Percentiles rank a stretch among this genome's conserved stretches.
These are phyloP conservation scores for Plasmodium relictum DNA, from an alignment of 169 alveolate species.

Conservation along the genomic window DNA sequence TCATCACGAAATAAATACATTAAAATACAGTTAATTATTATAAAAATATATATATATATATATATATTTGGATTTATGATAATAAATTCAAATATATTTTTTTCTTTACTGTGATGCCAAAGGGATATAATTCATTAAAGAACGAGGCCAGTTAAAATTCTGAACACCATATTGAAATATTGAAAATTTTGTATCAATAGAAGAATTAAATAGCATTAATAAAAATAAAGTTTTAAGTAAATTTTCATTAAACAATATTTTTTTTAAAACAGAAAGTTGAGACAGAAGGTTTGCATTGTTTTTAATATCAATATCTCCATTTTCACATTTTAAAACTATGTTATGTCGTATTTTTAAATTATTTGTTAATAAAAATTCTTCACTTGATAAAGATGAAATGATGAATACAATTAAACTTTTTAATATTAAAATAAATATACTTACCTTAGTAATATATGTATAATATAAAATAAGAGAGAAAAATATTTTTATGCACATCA, in stretches of 20 bases:
- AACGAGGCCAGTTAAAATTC: constrained; percentile 69
- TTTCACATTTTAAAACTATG: constrained; percentile 31
- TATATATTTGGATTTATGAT: not conserved
- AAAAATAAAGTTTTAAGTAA: constrained; percentile 50
- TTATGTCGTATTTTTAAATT: constrained; percentile 23
- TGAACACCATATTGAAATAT: constrained; percentile 57
- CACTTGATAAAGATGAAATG: constrained; percentile 58
- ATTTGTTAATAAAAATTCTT: constrained; percentile 55
- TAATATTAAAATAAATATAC: constrained; percentile 47
- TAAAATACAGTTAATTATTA: not conserved
- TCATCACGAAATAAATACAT: not conserved
- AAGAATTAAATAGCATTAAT: constrained; percentile 56
- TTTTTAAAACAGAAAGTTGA: constrained; percentile 37
- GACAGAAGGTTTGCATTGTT: constrained; percentile 31
- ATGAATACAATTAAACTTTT: constrained; percentile 44
- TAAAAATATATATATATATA: not conserved
- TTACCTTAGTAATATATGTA: constrained; percentile 47
- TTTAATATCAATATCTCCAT: constrained; percentile 30
- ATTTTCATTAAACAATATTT: constrained; percentile 54
- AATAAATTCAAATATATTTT: not conserved
- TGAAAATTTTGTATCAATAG: constrained; percentile 52
- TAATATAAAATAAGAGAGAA: constrained; percentile 60
- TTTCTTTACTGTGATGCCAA: constrained; percentile 63
- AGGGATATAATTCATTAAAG: constrained; percentile 52
- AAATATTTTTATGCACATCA: constrained; percentile 66